Conservation (phyloP, 129 eudicot species). For the Flaveria bidentis region DNA sequence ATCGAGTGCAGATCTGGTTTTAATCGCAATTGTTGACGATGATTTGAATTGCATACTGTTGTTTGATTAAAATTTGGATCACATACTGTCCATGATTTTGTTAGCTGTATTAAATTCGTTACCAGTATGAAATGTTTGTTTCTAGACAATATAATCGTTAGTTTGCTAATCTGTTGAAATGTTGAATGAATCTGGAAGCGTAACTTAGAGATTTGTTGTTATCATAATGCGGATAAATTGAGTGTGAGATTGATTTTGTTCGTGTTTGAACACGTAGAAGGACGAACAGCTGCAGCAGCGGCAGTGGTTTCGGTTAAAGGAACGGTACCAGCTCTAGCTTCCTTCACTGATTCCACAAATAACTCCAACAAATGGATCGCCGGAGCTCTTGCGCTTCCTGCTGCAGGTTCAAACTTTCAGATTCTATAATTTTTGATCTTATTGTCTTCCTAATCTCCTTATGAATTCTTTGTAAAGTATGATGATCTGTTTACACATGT, state of each 20-base stretch:
- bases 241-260: background rate
- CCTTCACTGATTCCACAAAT: conserved; percentile 52
- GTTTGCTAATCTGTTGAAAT: background rate
- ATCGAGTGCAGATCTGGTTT: conserved; percentile 4
- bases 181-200: background rate
- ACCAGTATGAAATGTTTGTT: background rate
- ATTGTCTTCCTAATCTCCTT: background rate
- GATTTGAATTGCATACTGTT: no score
- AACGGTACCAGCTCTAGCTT: conserved; percentile 51
- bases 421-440: background rate
- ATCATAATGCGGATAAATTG: background rate
- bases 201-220: conserved; percentile 4
- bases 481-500: background rate
- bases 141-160: conserved; percentile 4
- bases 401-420: conserved; percentile 60
- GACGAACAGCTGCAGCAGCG: conserved; percentile 67
- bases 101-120: no score
- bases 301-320: conserved; percentile 67
- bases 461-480: background rate
- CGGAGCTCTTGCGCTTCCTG: conserved; percentile 83
- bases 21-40: background rate
- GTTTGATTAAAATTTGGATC: no score
- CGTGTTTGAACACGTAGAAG: conserved; percentile 40
- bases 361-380: conserved; percentile 62
- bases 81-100: background rate